phyloP scores from a whole-genome alignment of 345 rosid species.

The Eucalyptus globulus region DNA sequence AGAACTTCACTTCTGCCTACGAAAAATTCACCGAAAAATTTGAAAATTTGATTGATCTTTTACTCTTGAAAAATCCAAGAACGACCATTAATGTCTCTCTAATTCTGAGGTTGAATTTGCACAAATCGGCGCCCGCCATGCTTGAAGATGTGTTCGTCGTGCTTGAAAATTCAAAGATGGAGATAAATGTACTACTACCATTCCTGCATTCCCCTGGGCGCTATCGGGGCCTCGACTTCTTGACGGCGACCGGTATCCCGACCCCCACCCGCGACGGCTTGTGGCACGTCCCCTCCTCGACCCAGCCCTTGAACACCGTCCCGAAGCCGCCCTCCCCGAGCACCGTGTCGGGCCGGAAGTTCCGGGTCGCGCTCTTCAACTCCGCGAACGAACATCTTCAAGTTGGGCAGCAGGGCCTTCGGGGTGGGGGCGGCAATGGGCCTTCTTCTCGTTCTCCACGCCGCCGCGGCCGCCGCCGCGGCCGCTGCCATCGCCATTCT shows the following conservation, averaged over 20 bases:
- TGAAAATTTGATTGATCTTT: too few relatives aligned
- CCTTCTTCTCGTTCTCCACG: neutral
- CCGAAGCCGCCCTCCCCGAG: conserved; percentile 96
- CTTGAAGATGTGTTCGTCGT: neutral
- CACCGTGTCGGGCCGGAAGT: conserved; percentile 58
- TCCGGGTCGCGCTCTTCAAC: conserved; percentile 55
- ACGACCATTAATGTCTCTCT: neutral
- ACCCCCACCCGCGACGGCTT: conserved; percentile 49
- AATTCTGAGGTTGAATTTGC: neutral
- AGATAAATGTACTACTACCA: conserved; percentile 53
- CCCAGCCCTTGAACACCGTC: conserved; percentile 81
- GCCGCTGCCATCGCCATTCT: neutral
- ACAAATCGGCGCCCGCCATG: neutral
- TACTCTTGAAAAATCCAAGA: neutral
- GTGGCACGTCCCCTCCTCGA: conserved; percentile 41
- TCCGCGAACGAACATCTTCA: conserved; percentile 46
- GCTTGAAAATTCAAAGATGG: neutral
- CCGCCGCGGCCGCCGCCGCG: neutral
- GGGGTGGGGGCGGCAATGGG: neutral
- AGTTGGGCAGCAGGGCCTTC: conserved; percentile 7
- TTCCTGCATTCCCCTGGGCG: conserved; percentile 59
- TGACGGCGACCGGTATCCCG: conserved; percentile 83
- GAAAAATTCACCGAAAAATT: too few relatives aligned
- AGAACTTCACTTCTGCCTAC: too few relatives aligned
- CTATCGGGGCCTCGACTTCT: conserved; percentile 73